These are phyloP conservation scores for Talinum fruticosum DNA, from an alignment of 148 eudicot genomes.

Conservation along the genomic window DNA sequence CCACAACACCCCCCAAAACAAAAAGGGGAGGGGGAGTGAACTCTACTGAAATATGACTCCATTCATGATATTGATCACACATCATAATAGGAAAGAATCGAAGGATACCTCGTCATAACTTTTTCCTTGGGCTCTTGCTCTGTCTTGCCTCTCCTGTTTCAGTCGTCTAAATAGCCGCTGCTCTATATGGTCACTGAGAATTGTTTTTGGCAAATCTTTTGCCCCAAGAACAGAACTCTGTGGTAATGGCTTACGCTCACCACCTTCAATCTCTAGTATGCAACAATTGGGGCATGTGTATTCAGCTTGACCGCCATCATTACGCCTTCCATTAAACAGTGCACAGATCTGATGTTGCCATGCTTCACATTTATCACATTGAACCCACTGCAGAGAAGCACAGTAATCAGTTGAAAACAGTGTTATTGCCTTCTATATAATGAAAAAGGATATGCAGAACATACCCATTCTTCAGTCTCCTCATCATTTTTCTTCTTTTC, in stretches of 20 bases:
- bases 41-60: background rate
- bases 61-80: background rate
- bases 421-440: background rate
- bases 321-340: conserved; percentile 89
- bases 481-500: conserved; percentile 97
- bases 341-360: conserved; percentile 99
- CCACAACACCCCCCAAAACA: background rate
- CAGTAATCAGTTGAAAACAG: conserved; percentile 1
- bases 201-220: conserved; percentile 86
- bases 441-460: background rate
- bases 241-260: conserved; percentile 80
- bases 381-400: conserved; percentile 84
- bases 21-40: background rate
- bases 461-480: conserved; percentile 99
- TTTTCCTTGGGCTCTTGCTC: conserved; percentile 78
- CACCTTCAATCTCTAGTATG: conserved; percentile 72
- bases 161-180: conserved; percentile 53
- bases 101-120: conserved; percentile 75
- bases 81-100: conserved; percentile 4
- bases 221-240: conserved; percentile 99
- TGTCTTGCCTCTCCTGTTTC: conserved; percentile 74
- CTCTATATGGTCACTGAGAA: conserved; percentile 95
- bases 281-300: conserved; percentile 97
- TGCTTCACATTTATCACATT: conserved; percentile 99
- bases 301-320: conserved; percentile 98